Evolutionary conservation across 2,329 filamentous ascomycete species (phyloP).

Genomic region (Coniella vitis): DNA sequence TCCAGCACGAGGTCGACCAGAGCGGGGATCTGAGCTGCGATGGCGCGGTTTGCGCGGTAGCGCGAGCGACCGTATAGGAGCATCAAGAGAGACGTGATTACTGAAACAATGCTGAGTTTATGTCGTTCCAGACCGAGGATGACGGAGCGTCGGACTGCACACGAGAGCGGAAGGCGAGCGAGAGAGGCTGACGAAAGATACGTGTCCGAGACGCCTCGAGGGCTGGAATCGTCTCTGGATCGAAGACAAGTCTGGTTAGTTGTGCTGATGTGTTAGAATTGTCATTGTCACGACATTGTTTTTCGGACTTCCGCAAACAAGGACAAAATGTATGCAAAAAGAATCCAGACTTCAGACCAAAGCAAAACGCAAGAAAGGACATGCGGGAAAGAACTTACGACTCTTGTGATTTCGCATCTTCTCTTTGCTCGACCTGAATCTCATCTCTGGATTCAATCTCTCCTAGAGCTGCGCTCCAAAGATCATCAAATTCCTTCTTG

Average conservation of each 20-base stretch:
- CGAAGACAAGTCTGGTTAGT: slow-evolving; percentile 83
- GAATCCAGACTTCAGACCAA: no score
- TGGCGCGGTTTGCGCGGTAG: slow-evolving; percentile 56
- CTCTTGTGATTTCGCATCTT: slow-evolving; percentile 25
- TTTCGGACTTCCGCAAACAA: slow-evolving; percentile 15
- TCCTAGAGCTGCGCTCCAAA: slow-evolving; percentile 69
- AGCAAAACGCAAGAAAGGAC: slow-evolving; percentile 9
- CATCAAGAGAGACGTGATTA: slow-evolving; percentile 44
- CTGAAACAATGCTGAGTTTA: slow-evolving; percentile 73
- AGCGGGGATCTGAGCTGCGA: slow-evolving; percentile 67
- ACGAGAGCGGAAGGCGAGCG: slow-evolving; percentile 82
- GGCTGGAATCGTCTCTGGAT: slow-evolving; percentile 65
- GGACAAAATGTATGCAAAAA: not conserved
- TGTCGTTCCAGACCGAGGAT: slow-evolving; percentile 76
- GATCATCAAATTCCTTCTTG: slow-evolving; percentile 83
- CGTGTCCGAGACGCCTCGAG: slow-evolving; percentile 53
- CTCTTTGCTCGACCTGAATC: slow-evolving; percentile 36
- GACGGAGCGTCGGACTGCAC: slow-evolving; percentile 71
- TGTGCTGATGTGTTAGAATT: slow-evolving; percentile 31
- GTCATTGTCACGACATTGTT: slow-evolving; percentile 24
- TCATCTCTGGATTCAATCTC: slow-evolving; percentile 61
- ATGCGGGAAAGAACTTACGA: slow-evolving; percentile 42
- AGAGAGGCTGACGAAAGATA: slow-evolving; percentile 79
- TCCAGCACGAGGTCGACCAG: slow-evolving; percentile 81
- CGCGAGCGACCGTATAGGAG: slow-evolving; percentile 57